Evolutionary conservation across 2,329 filamentous ascomycete species (phyloP), one percentile per base, ranked within the genome.

Genomic region (Pezicula rhizophila): DNA sequence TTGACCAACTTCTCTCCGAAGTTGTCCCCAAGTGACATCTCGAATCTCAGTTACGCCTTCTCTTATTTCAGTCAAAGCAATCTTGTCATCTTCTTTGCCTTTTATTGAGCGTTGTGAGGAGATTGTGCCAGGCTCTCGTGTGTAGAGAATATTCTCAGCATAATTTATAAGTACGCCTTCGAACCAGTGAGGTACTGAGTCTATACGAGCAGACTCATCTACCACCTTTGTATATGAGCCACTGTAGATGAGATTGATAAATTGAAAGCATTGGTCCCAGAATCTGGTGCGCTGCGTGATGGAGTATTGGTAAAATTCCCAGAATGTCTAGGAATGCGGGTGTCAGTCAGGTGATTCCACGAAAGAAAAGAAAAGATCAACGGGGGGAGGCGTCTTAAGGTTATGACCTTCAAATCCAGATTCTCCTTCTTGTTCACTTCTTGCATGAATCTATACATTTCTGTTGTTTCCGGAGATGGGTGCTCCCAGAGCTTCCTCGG

Each of bases 91-190:
- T 56, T 88, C 85, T 64, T 93, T 93, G 52, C 79, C 71, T 4
- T 63, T 56, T 0, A 71, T 86, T 7, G 73, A 73, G 4, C 73
- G 70, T 20, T 71, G 61, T 2, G 70, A 74, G 0, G 70, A 64
- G 8, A 73, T 60, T n/a, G 68, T 63, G 0, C 67, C 60, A 2
- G 67, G 62, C 3, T 64, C 63, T 12, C 70, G 69, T 1, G 76
- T 76, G 69, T 79, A 91, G 23, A 95, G 78, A 23, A 89, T 67
- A 62, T 93, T 95, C 68, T 95, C 88, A 5, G 87, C 84, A 62
- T 84, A 92, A 60, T 90, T 95, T 57, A 93, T 66, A 5, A 72
- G 68, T 1, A 90, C 75, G 26, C 89, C 89, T 1, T 80, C 70
- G 64, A 93, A 95, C 89, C 89, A 95, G 37, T 73, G 69, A 0